Evolutionary conservation across 768 basidiomycete species (phyloP), one percentile per base, ranked within the genome.

Genomic region (Exidia glandulosa): DNA sequence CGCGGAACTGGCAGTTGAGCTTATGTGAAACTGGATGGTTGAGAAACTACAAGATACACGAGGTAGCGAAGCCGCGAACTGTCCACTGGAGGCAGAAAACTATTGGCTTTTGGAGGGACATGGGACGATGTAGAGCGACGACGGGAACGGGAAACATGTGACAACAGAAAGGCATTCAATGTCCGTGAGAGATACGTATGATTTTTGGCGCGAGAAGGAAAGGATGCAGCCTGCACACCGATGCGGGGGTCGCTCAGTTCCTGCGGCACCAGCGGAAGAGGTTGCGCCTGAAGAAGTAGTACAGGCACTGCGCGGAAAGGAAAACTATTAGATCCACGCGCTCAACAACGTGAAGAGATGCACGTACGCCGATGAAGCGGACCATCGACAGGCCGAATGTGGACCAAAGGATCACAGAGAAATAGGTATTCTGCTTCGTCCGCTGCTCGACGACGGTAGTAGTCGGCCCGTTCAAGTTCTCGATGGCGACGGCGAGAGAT

Each of bases 241-340:
- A 2, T 30, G 32, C 31, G 19, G 32, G 6, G 29, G 13, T 58
- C 32, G 32, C 60, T 77, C 73, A 91, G 67, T 85, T 88, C 67
- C 78, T 81, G 66, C 90, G 81, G 80, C 86, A 92, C 71, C 79
- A 87, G 64, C 86, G 77, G 81, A 90, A 91, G 57, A 92, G 71
- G 72, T 90, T 90, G 63, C 88, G 81, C 72, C 81, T 87, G 77
- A 90, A 80, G 78, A 84, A 88, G 75, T 91, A 92, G 70, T 68
- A 89, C 64, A 92, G 68, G 70, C 89, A 91, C 90, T 92, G 64
- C 5, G 59, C 61, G 61, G n/a, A 57, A 33, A 34, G 61, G 29
- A 1, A 12, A 27, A 59, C 31, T 48, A 16, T 47, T 27, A 34
- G 14, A 36, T n/a, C 25, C 12, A n/a, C 3, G 25, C 27, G 25